Conservation (phyloP, 139 green algal species). For the Asterochloris sp. region DNA sequence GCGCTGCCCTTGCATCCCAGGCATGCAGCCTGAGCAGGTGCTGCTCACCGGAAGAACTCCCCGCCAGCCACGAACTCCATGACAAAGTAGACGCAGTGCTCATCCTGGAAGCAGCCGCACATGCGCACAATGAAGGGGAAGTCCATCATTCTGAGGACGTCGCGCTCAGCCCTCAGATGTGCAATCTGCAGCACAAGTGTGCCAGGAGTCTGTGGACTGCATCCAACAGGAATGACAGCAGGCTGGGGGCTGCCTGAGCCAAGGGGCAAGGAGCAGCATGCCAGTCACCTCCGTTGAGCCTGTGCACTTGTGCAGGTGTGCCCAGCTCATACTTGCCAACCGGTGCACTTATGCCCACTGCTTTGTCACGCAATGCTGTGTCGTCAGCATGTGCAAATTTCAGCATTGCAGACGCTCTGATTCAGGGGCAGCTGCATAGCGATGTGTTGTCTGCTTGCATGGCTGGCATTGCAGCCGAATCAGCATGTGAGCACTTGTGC, state of each 20-base stretch:
- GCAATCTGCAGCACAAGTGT: slow-evolving; percentile 40
- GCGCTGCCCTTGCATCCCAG: no score
- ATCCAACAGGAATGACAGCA: no score
- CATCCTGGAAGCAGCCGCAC: slow-evolving; percentile 65
- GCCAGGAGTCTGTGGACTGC: background rate
- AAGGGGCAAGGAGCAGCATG: background rate
- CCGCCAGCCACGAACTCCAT: slow-evolving; percentile 79
- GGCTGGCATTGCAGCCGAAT: background rate
- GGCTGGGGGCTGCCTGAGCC: background rate
- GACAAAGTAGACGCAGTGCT: slow-evolving; percentile 67
- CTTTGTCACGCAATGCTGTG: background rate
- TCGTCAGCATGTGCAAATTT: background rate
- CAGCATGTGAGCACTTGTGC: background rate
- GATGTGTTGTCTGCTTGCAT: background rate
- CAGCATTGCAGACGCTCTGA: background rate
- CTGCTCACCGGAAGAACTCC: slow-evolving; percentile 62
- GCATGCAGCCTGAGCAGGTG: slow-evolving; percentile 16
- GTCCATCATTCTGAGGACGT: slow-evolving; percentile 48
- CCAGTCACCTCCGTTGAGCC: no score
- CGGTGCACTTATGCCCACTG: no score
- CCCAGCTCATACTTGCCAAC: no score
- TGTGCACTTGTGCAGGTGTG: no score
- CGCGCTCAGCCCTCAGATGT: slow-evolving; percentile 69
- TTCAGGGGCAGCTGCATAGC: background rate
- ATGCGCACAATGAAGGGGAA: slow-evolving; percentile 69